Base-by-base conservation (phyloP, 495 filamentous ascomycete species). In the Hypoxylon subgilvum region DNA sequence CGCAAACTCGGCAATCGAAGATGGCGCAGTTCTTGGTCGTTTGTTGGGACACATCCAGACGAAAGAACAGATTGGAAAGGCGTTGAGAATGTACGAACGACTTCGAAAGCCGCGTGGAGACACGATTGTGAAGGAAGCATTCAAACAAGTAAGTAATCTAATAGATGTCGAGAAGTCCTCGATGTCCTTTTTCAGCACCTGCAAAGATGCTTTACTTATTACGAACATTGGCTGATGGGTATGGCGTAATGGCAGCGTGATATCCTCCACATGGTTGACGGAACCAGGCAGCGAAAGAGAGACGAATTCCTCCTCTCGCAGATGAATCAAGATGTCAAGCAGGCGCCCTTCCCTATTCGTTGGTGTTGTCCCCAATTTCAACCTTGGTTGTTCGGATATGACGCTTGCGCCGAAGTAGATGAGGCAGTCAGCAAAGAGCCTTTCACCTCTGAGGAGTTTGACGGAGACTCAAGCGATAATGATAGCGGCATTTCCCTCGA, bases 201-300 rank as follows among this genome's bases (percentile, higher is more conserved):
- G n/a, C n/a, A n/a, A n/a, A n/a, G n/a, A n/a, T n/a, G n/a, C n/a
- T n/a, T n/a, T n/a, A 7, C 17, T 39, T 22, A 12, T 0, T 43
- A 14, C 16, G 14, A 52, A 12, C 8, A 2, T 9, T 23, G 1
- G 32, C 47, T 59, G 28, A 52, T n/a, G 21, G 5, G 8, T 14
- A 8, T 27, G 8, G 6, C 13, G 22, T 17, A 22, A 19, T 67
- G 59, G 17, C 57, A 84, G 75, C 67, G 83, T 47, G 71, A 82
- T 36, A 69, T 82, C 27, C 84, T 84, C 57, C 85, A 87, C 55
- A 70, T 87, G 53, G 54, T 65, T 6, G 75, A 86, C 62, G 83
- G 83, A 3, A 63, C 70, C 10, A 71, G 76, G 52, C 84, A 86
- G 53, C 63, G 72, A 38, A 74, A 76, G 19, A 70, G 85, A 40